Base-by-base conservation (phyloP, 805 yeast species). In the Lipomyces sp. region DNA sequence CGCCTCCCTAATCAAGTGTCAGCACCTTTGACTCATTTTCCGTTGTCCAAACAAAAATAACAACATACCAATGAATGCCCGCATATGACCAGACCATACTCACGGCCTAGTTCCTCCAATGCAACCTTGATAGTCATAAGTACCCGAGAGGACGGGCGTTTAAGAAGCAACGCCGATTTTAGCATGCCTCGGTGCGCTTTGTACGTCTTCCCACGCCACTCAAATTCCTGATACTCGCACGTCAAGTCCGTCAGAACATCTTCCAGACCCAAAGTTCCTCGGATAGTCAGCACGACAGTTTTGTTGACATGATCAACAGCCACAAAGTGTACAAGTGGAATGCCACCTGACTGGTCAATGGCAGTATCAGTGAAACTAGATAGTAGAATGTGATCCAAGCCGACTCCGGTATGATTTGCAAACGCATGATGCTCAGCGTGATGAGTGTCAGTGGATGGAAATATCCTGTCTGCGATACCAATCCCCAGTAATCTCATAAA, bases 111-210 rank as follows among this genome's bases (percentile, higher is more conserved):
- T 33, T 70, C 69, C 24, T 67, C 68, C 48, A 76, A 65, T 2
- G 77, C 76, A 4, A 65, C 59, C 35, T 66, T 64, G 56, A 77
- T 72, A 10, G 77, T 71, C 60, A 64, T 70, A 51, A 76, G 54
- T 1, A 76, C 77, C 0, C 73, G 70, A n/a, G 73, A 72, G 15
- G 69, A 57, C 7, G 64, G 61, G 15, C 73, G 62, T 57, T 64
- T 68, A 54, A 76, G 60, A 32, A 66, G 60, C 56, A 65, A 64
- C 2, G 79, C 79, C 42, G 76, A 70, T 30, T 69, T 66, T 48
- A 76, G 68, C 76, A 76, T 76, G 7, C 79, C 79, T 3, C 73
- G 69, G 61, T 76, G 79, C 7, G 76, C 78, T 34, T 70, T 71
- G 62, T 73, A 73, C 2, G 63, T 62, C 54, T 61, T 60, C 2